Percentiles rank a stretch among this genome's conserved stretches.
Conservation (phyloP, 2,329 filamentous ascomycete genomes). For the Nemania sp. region DNA sequence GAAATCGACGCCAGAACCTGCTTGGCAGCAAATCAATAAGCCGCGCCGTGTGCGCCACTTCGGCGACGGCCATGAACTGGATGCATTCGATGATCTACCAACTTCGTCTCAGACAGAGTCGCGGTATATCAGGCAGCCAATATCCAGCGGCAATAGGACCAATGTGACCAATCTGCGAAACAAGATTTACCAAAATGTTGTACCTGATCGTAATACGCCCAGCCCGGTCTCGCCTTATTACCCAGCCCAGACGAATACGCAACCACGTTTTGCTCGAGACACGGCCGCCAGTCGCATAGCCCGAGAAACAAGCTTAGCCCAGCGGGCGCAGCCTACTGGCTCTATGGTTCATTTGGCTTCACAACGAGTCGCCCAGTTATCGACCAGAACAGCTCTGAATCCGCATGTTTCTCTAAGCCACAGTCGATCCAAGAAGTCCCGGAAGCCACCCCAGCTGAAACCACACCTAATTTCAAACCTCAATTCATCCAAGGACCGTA, state of each 20-base stretch:
- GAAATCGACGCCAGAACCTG: constrained; percentile 50
- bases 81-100: constrained; percentile 91
- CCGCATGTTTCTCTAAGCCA: constrained; percentile 50
- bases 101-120: constrained; percentile 83
- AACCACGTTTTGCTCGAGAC: constrained; percentile 67
- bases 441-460: constrained; percentile 65
- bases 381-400: constrained; percentile 54
- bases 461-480: constrained; percentile 90
- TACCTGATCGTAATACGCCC: constrained; percentile 58
- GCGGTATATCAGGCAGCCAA: constrained; percentile 79
- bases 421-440: constrained; percentile 60
- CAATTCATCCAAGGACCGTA: constrained; percentile 72
- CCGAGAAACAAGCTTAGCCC: constrained; percentile 64
- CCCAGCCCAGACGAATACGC: constrained; percentile 60
- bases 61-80: constrained; percentile 90
- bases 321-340: constrained; percentile 59
- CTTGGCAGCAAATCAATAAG: constrained; percentile 71
- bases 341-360: constrained; percentile 59
- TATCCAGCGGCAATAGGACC: constrained; percentile 70
- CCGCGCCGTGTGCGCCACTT: constrained; percentile 74
- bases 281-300: constrained; percentile 68
- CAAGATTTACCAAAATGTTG: constrained; percentile 59
- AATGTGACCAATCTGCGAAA: constrained; percentile 60
- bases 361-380: constrained; percentile 59
- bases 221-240: constrained; percentile 59